Base-by-base conservation (phyloP, 164 flowering plant genomes). In the Pachysandra terminalis region DNA sequence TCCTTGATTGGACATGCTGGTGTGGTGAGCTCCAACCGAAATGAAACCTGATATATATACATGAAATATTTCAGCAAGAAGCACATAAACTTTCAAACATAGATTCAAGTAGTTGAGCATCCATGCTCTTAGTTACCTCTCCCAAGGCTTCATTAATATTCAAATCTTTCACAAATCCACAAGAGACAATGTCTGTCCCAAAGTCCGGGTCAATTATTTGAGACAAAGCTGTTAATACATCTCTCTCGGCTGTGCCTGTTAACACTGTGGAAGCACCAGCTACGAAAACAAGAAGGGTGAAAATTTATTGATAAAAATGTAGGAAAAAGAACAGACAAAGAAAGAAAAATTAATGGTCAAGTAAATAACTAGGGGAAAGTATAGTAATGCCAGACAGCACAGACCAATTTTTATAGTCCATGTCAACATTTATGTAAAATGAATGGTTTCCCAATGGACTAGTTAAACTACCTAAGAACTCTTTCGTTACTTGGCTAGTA, bases 1-100 rank as follows among this genome's bases (percentile, higher is more conserved):
- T 92, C 98, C 89, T 95, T 95, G 83, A 92, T 73, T 76, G 98
- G 98, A 82, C 98, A 95, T 76, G 98, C 97, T 53, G 98, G 98
- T 65, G 98, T 95, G 23, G 97, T 95, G 73, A 90, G 97, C 89
- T 95, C 97, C 78, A 95, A 81, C 76, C 96, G 92, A 75, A 95
- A 92, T 19, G 97, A 89, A 72, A 91, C 98, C 98, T 95, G 87
- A 71, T 71, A 82, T 59, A n/a, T n/a, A 65, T 78, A 77, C 59
- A 24, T 17, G 59, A 40, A 67, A 75, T 45, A 21, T 68, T 69
- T 64, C 49, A 69, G 64, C 62, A 55, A 68, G 54, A 21, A 63
- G 73, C 35, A 45, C n/a, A 63, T 53, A 58, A 51, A 27, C 35
- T 37, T 56, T 52, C 58, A 66, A 32, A 32, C 37, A n/a, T 45